Conservation (phyloP, 2,329 filamentous ascomycete genomes). For the Hymenoscyphus scutula region DNA sequence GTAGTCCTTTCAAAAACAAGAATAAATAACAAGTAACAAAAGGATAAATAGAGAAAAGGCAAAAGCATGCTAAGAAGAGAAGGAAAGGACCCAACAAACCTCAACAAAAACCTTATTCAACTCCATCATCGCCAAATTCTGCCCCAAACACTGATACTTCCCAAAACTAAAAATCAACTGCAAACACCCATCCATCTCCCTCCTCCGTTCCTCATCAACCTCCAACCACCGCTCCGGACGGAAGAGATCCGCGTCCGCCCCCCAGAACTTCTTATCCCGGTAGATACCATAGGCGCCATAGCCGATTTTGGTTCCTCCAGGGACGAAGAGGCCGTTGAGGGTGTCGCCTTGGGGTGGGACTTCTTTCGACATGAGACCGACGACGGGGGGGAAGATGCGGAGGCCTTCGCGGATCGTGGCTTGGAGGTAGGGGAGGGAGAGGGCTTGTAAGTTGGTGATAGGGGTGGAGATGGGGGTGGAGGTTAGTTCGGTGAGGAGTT, state of each 20-base stretch:
- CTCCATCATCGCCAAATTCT: conserved; percentile 48
- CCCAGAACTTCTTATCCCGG: conserved; percentile 32
- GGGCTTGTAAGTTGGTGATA: background rate
- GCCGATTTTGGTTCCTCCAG: conserved; percentile 25
- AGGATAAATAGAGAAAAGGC: too few species aligned
- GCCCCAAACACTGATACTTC: conserved; percentile 45
- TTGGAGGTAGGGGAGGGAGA: conserved; percentile 45
- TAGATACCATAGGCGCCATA: conserved; percentile 40
- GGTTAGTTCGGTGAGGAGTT: background rate
- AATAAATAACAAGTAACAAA: conserved; percentile 5
- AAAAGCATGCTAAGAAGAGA: too few species aligned
- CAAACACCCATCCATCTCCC: conserved; percentile 39
- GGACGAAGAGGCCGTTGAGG: conserved; percentile 16
- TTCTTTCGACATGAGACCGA: conserved; percentile 27
- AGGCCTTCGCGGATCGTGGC: conserved; percentile 50
- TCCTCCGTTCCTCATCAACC: conserved; percentile 15
- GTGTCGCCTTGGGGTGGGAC: conserved; percentile 18
- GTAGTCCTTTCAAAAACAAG: background rate
- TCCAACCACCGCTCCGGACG: conserved; percentile 50
- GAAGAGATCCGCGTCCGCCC: conserved; percentile 37
- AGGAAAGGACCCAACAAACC: conserved; percentile 41
- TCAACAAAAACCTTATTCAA: conserved; percentile 48
- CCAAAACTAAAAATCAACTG: conserved; percentile 47
- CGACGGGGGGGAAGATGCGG: conserved; percentile 45
- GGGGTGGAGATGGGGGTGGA: background rate